These are phyloP conservation scores for Trichoderma endophyticum DNA, from an alignment of 2,329 filamentous ascomycete species.

Conservation along the genomic window DNA sequence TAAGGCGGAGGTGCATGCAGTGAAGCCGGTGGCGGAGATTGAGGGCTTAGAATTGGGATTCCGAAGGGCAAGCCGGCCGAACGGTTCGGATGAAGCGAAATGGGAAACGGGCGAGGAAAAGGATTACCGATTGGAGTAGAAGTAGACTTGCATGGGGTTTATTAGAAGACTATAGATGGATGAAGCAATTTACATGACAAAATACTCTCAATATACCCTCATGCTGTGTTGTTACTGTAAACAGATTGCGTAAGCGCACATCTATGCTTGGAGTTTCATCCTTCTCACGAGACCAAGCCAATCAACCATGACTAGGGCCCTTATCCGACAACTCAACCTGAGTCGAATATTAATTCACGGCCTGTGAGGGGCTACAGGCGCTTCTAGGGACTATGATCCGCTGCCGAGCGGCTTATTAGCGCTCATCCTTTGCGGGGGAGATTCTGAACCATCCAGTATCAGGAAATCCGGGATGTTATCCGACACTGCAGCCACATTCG, in stretches of 20 bases:
- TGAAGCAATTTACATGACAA: background rate
- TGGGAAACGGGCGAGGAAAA: conserved; percentile 52
- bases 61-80: conserved; percentile 42
- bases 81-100: conserved; percentile 55
- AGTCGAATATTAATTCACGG: background rate
- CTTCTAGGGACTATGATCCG: background rate
- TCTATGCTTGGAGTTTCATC: background rate
- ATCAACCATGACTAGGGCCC: background rate
- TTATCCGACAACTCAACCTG: background rate
- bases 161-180: background rate
- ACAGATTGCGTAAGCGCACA: background rate
- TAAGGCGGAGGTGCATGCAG: conserved; percentile 38
- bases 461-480: background rate
- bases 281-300: background rate
- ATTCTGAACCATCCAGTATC: background rate
- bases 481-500: conserved; percentile 11
- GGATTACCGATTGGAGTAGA: conserved; percentile 26
- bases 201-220: background rate
- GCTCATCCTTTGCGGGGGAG: background rate
- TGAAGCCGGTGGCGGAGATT: conserved; percentile 45
- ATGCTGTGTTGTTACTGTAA: too few relatives aligned
- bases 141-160: background rate
- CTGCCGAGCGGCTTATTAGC: background rate
- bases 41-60: conserved; percentile 44
- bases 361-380: background rate